These are phyloP conservation scores for Austroboletus novae-zelandiae DNA, from an alignment of 1,284 basidiomycete species.

Conservation along the genomic window DNA sequence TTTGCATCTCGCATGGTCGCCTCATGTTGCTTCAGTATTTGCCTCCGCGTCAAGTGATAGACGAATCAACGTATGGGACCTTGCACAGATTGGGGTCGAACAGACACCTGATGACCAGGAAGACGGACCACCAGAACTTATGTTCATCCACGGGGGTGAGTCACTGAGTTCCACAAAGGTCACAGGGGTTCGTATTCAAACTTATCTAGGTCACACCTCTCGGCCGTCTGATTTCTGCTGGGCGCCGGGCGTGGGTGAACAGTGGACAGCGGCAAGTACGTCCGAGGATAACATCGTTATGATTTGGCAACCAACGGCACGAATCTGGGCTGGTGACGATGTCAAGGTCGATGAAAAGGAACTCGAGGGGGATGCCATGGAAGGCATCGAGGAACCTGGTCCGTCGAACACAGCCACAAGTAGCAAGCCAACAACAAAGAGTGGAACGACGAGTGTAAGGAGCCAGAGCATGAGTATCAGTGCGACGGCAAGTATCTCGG, in stretches of 20 bases:
- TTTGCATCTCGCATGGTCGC: constrained; percentile 92
- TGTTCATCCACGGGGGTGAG: constrained; percentile 89
- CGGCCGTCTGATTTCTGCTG: constrained; percentile 83
- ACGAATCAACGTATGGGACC: constrained; percentile 94
- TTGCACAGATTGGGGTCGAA: constrained; percentile 90
- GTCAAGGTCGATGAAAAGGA: constrained; percentile 76
- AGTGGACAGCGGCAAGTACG: constrained; percentile 75
- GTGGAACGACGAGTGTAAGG: constrained; percentile 35
- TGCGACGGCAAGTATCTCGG: constrained; percentile 45
- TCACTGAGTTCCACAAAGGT: neutral
- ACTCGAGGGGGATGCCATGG: constrained; percentile 73
- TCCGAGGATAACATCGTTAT: constrained; percentile 88
- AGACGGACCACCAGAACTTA: constrained; percentile 91
- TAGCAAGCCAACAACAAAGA: constrained; percentile 21
- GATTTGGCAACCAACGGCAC: constrained; percentile 87
- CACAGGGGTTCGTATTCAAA: constrained; percentile 1
- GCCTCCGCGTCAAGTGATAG: constrained; percentile 92
- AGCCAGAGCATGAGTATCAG: constrained; percentile 55
- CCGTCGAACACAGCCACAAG: constrained; percentile 18
- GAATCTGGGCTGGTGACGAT: constrained; percentile 82
- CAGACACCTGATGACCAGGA: constrained; percentile 98
- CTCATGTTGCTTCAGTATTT: constrained; percentile 87
- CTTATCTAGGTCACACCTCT: constrained; percentile 64
- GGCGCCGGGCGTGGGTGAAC: constrained; percentile 73
- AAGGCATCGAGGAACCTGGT: constrained; percentile 55